Percentiles rank a stretch among this genome's conserved stretches.
These are phyloP conservation scores for Tardiomyces digboiensis DNA, from an alignment of 1,139 yeast genomes.

Conservation along the genomic window DNA sequence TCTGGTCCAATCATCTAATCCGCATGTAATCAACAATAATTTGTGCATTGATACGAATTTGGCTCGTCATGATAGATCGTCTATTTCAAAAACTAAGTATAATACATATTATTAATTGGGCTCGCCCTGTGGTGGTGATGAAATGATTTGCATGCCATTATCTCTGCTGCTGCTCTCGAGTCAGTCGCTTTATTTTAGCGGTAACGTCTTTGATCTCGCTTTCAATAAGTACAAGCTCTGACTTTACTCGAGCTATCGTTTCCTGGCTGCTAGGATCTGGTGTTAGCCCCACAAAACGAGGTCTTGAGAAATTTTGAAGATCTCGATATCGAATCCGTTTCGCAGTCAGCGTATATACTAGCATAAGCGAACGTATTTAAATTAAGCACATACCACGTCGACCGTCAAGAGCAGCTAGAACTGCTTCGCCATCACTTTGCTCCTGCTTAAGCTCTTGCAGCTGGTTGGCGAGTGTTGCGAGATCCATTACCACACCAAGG, in stretches of 20 bases:
- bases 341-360: too few relatives aligned
- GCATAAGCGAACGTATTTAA: too few relatives aligned
- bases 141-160: constrained; percentile 46
- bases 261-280: constrained; percentile 12
- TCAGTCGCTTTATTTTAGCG: background rate
- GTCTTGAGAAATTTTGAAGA: too few relatives aligned
- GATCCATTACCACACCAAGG: constrained; percentile 6
- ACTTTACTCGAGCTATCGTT: constrained; percentile 10
- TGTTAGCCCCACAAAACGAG: background rate
- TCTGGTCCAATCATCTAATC: constrained; percentile 55
- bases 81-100: too few relatives aligned
- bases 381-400: constrained; percentile 10
- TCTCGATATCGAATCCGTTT: too few relatives aligned
- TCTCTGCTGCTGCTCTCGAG: background rate
- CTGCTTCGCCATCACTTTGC: constrained; percentile 11
- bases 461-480: constrained; percentile 4
- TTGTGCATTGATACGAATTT: too few relatives aligned
- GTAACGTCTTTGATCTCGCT: constrained; percentile 12
- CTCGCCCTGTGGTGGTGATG: too few relatives aligned
- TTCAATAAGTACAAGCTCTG: constrained; percentile 11
- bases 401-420: constrained; percentile 10
- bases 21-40: constrained; percentile 36
- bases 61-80: too few relatives aligned
- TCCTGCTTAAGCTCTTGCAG: constrained; percentile 13
- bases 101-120: too few relatives aligned